phyloP scores from a whole-genome alignment of 441 rosid species.

The Gossypium laxum region DNA sequence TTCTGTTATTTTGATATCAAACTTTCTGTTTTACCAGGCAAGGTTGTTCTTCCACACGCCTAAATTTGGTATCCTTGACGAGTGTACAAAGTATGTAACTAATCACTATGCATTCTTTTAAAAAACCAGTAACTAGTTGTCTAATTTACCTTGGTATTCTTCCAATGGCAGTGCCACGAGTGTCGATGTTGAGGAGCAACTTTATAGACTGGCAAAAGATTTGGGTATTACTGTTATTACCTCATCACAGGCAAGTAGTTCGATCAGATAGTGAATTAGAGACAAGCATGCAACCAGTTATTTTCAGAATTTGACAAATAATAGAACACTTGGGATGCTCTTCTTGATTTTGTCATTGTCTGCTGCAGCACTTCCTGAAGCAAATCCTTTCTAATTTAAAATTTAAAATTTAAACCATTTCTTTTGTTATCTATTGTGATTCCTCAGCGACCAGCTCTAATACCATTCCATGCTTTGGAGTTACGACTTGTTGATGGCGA shows the following conservation, averaged over 20 bases:
- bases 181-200: slow-evolving; percentile 97
- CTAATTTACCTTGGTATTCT: not conserved
- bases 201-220: slow-evolving; percentile 72
- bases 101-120: not conserved
- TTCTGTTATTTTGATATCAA: slow-evolving; percentile 18
- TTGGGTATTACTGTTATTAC: slow-evolving; percentile 88
- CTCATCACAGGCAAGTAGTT: slow-evolving; percentile 71
- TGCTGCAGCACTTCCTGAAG: not conserved
- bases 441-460: slow-evolving; percentile 85
- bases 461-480: slow-evolving; percentile 79
- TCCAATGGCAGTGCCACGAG: slow-evolving; percentile 69
- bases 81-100: slow-evolving; percentile 87
- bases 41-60: slow-evolving; percentile 94
- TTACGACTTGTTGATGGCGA: slow-evolving; percentile 87
- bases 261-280: not conserved
- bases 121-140: not conserved
- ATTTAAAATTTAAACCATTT: not conserved
- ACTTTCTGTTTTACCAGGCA: slow-evolving; percentile 43
- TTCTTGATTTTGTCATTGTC: not conserved
- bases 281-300: not conserved
- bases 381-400: not conserved
- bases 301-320: not conserved
- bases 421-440: not conserved
- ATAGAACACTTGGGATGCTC: not conserved
- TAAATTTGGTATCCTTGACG: slow-evolving; percentile 86